Percentiles rank a stretch among this genome's conserved stretches.
Evolutionary conservation across 2,329 filamentous ascomycete species (phyloP).

Genomic region (Pseudogymnoascus sp.): DNA sequence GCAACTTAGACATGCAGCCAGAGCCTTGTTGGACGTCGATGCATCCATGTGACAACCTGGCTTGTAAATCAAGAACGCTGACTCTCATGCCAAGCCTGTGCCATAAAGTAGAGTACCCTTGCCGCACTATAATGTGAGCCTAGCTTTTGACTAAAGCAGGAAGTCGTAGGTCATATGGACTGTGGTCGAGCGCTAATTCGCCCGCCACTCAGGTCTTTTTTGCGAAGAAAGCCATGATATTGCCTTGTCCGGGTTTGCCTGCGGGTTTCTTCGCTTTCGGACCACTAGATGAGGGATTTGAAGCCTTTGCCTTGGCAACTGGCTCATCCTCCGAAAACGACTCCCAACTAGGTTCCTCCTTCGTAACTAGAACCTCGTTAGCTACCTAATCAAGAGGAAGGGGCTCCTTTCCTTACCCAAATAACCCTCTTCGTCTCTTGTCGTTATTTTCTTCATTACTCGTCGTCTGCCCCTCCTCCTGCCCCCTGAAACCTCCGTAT

Average conservation of each 20-base stretch:
- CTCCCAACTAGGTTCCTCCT: conserved; percentile 80
- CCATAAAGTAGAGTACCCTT: background rate
- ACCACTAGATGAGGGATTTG: conserved; percentile 33
- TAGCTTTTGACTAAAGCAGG: background rate
- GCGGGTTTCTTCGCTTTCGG: conserved; percentile 49
- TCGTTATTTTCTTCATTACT: conserved; percentile 80
- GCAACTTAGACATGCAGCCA: background rate
- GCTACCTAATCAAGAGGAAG: conserved; percentile 13
- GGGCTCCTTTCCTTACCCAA: conserved; percentile 52
- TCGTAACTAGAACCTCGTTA: conserved; percentile 56
- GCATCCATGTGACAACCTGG: background rate
- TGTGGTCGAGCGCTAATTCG: background rate
- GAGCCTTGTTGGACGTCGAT: background rate
- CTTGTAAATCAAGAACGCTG: background rate
- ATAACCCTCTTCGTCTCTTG: conserved; percentile 84
- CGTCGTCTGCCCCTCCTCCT: conserved; percentile 69
- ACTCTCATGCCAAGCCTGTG: background rate
- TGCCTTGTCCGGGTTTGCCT: conserved; percentile 61
- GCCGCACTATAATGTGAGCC: background rate
- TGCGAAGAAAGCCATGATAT: conserved; percentile 85
- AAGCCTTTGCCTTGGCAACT: conserved; percentile 44
- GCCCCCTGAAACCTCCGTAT: conserved; percentile 48
- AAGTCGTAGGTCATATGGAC: background rate
- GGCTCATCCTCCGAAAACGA: conserved; percentile 88
- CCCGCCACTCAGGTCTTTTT: conserved; percentile 49